Conservation (phyloP, 306 rosid genomes). For the Quercus wislizeni region DNA sequence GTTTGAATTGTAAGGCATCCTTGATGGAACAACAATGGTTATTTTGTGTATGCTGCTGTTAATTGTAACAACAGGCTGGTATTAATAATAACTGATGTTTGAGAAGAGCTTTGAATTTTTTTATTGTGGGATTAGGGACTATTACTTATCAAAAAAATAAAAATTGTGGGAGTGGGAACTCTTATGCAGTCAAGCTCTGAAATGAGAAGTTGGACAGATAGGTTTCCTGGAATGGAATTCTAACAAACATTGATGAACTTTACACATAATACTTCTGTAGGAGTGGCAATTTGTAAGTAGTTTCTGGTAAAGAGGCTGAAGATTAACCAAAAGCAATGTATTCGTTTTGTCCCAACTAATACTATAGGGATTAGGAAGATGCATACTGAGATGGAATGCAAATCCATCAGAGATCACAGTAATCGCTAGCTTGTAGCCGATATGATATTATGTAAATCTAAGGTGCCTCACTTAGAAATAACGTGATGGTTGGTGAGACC, state of each 20-base stretch:
- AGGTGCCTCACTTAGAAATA: too few species aligned
- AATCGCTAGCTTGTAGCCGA: background rate
- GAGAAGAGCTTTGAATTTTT: background rate
- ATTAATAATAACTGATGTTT: background rate
- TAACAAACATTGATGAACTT: background rate
- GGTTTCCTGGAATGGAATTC: too few species aligned
- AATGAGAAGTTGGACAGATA: background rate
- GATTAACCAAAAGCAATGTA: background rate
- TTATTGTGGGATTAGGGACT: too few species aligned
- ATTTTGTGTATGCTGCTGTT: background rate
- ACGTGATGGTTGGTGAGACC: too few species aligned
- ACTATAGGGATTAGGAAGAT: background rate
- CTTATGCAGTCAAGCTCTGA: background rate
- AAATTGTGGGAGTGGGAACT: background rate
- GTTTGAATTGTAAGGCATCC: background rate
- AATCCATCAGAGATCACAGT: background rate
- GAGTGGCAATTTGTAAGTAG: background rate
- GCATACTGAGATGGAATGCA: background rate
- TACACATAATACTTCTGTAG: background rate
- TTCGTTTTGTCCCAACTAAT: background rate
- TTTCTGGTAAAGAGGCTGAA: background rate
- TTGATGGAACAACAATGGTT: background rate
- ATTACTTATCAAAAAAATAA: too few species aligned
- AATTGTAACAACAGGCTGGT: background rate
- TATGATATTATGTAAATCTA: too few species aligned